These are phyloP conservation scores for Ramularia collo-cygni DNA, from an alignment of 2,329 filamentous ascomycete genomes.

Conservation along the genomic window DNA sequence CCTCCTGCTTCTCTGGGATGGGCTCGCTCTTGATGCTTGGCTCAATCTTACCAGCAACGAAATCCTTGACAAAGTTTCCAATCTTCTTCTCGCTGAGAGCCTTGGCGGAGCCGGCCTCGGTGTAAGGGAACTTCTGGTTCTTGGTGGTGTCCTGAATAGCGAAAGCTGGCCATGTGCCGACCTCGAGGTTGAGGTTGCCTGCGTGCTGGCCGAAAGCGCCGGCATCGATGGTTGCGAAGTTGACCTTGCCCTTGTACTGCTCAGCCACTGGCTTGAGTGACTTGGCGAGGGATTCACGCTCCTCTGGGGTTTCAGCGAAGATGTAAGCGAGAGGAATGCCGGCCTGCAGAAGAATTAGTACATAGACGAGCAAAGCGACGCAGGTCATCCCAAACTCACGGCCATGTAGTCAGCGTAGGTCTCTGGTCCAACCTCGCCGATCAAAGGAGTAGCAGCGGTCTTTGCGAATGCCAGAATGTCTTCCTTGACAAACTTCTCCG, in stretches of 20 bases:
- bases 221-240: conserved; percentile 97
- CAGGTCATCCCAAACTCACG: conserved; percentile 35
- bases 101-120: conserved; percentile 60
- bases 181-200: conserved; percentile 92
- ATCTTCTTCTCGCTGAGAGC: conserved; percentile 69
- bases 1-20: conserved; percentile 87
- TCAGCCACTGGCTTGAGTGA: conserved; percentile 79
- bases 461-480: conserved; percentile 78
- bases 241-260: conserved; percentile 88
- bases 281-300: conserved; percentile 71
- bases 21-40: conserved; percentile 98
- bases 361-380: not conserved
- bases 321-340: conserved; percentile 94
- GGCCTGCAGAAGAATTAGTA: conserved; percentile 43
- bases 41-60: conserved; percentile 77
- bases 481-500: conserved; percentile 73
- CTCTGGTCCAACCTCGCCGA: conserved; percentile 94
- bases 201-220: conserved; percentile 91
- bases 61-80: conserved; percentile 77
- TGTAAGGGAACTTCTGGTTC: conserved; percentile 93
- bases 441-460: conserved; percentile 76
- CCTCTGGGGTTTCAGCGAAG: conserved; percentile 86
- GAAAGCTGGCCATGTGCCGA: conserved; percentile 92
- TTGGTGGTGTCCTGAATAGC: conserved; percentile 93
- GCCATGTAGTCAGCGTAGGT: conserved; percentile 95